Conservation (phyloP, 2,329 filamentous ascomycete species). For the Simplicillium sp. region DNA sequence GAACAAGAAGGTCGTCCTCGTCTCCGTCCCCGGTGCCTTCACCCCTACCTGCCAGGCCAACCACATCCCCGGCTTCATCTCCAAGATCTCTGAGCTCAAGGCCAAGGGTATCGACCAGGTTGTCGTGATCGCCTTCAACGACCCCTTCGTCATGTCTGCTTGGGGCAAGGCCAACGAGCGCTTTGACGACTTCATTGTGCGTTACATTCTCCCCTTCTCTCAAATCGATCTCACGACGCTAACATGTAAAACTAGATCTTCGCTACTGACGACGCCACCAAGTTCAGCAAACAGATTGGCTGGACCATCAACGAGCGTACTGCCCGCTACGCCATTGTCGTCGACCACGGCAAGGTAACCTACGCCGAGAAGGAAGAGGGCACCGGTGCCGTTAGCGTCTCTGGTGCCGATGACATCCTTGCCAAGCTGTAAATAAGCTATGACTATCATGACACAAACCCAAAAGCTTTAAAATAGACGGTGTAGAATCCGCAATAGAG, state of each 20-base stretch:
- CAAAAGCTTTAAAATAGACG: slow-evolving; percentile 1
- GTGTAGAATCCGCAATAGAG: slow-evolving; percentile 1
- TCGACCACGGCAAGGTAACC: slow-evolving; percentile 74
- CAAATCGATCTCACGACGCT: background rate
- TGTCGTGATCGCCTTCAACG: slow-evolving; percentile 75
- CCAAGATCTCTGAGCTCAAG: slow-evolving; percentile 60
- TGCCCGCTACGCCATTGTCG: slow-evolving; percentile 67
- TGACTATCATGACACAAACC: too few species aligned
- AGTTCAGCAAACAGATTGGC: slow-evolving; percentile 69
- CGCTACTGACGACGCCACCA: slow-evolving; percentile 57
- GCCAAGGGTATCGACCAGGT: slow-evolving; percentile 76
- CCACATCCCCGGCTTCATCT: slow-evolving; percentile 74
- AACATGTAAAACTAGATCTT: slow-evolving; percentile 47
- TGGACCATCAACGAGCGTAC: slow-evolving; percentile 70
- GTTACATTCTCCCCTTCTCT: slow-evolving; percentile 13
- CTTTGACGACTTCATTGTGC: slow-evolving; percentile 54
- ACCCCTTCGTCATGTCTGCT: slow-evolving; percentile 78
- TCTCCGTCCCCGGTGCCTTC: slow-evolving; percentile 62
- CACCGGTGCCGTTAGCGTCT: slow-evolving; percentile 30
- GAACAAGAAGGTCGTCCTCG: slow-evolving; percentile 46
- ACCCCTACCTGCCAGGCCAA: slow-evolving; percentile 76
- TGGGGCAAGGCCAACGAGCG: slow-evolving; percentile 84
- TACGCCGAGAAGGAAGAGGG: slow-evolving; percentile 68
- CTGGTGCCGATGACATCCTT: slow-evolving; percentile 44
- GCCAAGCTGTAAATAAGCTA: slow-evolving; percentile 35